Base-by-base conservation (phyloP, 345 rosid genomes). In the Linum tenue region DNA sequence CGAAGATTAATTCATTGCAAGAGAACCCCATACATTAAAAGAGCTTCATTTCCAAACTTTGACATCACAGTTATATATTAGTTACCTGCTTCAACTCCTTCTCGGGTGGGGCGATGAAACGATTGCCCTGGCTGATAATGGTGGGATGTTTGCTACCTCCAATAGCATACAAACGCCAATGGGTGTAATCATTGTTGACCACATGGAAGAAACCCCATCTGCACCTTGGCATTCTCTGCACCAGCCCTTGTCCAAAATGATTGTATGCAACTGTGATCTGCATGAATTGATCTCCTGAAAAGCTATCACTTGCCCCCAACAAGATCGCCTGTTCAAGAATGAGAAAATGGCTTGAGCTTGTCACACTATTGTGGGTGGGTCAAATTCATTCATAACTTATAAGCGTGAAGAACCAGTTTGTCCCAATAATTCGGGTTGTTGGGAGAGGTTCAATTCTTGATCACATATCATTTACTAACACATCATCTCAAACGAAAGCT, bases 161-260 rank as follows among this genome's bases (percentile, higher is more conserved):
- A 58, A 74, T 74, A 42, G 78, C 78, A 62, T 74, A 74, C 50
- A 74, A 5, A 1, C n/a, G 55, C 78, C 78, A 74, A 37, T 74
- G 67, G 10, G 78, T 74, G 64, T 74, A 74, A 61, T 74, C 78
- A 41, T 74, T 74, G 71, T 74, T 74, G 36, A 74, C 78, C 8
- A 74, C 78, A 40, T 74, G 78, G 65, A 70, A 70, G 74, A 74
- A 74, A 56, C 78, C 78, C 78, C 74, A 74, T 57, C 78, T 50
- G 68, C 78, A 74, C 63, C 78, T 74, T 5, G 78, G 78, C 78
- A 74, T 74, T 50, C 78, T 66, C 61, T 74, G 78, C 22, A 74
- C 74, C 4, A 74, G 62, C 16, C 78, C 78, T 37, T 74, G 78
- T 16, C 78, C 78, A 37, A 74, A 74, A 70, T 74, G 78, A 55